phyloP scores from a whole-genome alignment of 345 rosid genomes.

The Barbarea vulgaris region DNA sequence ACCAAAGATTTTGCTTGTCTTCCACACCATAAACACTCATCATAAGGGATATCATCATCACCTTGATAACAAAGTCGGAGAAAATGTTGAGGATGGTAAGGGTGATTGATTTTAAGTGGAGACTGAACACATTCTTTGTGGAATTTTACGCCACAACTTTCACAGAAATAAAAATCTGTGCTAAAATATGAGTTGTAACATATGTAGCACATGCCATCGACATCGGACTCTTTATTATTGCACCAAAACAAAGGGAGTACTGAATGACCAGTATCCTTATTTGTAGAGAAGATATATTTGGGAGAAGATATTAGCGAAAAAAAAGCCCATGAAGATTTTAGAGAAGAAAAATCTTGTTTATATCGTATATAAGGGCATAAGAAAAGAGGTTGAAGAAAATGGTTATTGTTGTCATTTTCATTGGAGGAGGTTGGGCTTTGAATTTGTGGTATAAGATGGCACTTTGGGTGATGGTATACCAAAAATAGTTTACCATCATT shows the following conservation, averaged over 20 bases:
- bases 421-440: not conserved
- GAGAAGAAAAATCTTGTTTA: no score
- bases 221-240: no score
- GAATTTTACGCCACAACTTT: not conserved
- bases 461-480: not conserved
- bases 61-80: not conserved
- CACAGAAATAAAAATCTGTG: no score
- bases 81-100: not conserved
- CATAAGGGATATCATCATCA: no score
- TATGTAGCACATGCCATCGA: no score
- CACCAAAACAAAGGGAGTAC: no score
- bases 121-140: not conserved
- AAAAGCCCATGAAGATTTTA: no score
- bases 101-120: not conserved
- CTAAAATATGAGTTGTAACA: no score
- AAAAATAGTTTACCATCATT: not conserved
- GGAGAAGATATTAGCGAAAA: no score
- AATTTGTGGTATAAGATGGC: not conserved
- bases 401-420: not conserved
- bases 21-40: not conserved
- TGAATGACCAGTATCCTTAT: no score
- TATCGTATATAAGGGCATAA: not conserved
- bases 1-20: not conserved
- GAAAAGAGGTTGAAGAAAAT: not conserved
- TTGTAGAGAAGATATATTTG: no score